Evolutionary conservation across 352 stramenopile species (phyloP), one percentile per base, ranked within the genome.

Genomic region (Phytopythium mirpurense): DNA sequence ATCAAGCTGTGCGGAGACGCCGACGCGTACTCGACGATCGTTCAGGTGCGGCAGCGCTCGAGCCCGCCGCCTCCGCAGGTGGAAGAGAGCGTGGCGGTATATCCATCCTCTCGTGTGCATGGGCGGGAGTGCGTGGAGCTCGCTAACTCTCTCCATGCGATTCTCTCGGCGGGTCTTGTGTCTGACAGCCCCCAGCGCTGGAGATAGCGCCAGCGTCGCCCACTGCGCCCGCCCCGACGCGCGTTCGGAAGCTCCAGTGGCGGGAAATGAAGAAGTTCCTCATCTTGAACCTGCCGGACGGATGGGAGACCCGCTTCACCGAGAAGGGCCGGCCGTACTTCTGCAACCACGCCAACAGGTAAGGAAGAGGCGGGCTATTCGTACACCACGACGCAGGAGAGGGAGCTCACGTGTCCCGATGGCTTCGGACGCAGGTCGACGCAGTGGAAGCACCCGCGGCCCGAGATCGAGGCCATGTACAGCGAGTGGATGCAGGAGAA

Each of bases 251-350:
- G 32, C 68, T 86, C 67, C 84, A 55, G 18, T 89, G 79, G 78
- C 83, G 84, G 34, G 73, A 92, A 38, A 88, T 92, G 73, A 86
- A 82, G 36, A 81, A 83, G 40, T 72, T 88, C 19, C 51, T 92
- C 2, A 53, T 79, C 5, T 35, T 90, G 19, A 88, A 88, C 31
- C 61, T 92, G 2, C 83, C 83, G 0, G 68, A 87, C 24, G 81
- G 83, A 10, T 94, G 84, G 84, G 84, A 94, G 52, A 83, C 71
- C 40, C 78, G 83, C 6, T 90, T 86, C 60, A 94, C 79, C 16
- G 75, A 88, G 37, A 91, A 89, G 24, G 81, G 84, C 4, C 73
- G 73, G 42, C 84, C 84, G 2, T 94, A 95, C 60, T 92, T 92
- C 54, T 90, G 82, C 62, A 86, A 90, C 50, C 82, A 93, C 40